Evolutionary conservation across 805 yeast genomes (phyloP), one percentile per base, ranked within the genome.

Genomic region (Scheffersomyces lignosus): DNA sequence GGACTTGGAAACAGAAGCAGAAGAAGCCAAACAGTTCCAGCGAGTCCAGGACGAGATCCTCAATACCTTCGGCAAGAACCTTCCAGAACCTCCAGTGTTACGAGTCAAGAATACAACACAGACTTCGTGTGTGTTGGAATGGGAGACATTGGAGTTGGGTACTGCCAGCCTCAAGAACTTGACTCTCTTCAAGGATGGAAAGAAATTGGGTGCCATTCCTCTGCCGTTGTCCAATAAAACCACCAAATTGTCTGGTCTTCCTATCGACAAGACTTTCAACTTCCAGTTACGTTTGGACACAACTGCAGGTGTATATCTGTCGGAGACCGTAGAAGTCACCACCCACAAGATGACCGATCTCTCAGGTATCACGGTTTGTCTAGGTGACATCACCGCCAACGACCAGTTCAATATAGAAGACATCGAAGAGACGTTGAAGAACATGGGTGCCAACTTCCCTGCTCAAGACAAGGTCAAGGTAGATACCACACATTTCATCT

Each of bases 301-400:
- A 5, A 83, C 96, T 0, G 95, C 97, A 0, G 99, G 99, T n/a
- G 71, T 73, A 8, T 87, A 74, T 51, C 68, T 69, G 53, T 86
- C 96, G 8, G 82, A 88, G 30, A 63, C 64, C 15, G 58, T 91
- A 16, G 75, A 74, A 33, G 78, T 90, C 12, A 82, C 78, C 40
- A 93, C 99, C 3, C 98, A 89, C 59, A 90, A 88, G 55, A 89
- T 91, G 97, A 89, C 96, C 0, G 97, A 93, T 62, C 72, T 93
- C 50, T 75, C 87, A 2, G 99, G 99, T 41, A 88, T 93, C 39
- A 88, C 91, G 0, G 84, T 87, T 1, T 91, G 98, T 60, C 58
- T 89, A 36, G 98, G 99, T 27, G 84, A 85, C 31, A 72, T 90
- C 41, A 81, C 80, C 43, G 68, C 75, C 29, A 67, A 70, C 34